These are phyloP conservation scores for Pichia nakasei DNA, from an alignment of 805 yeast species.

Conservation along the genomic window DNA sequence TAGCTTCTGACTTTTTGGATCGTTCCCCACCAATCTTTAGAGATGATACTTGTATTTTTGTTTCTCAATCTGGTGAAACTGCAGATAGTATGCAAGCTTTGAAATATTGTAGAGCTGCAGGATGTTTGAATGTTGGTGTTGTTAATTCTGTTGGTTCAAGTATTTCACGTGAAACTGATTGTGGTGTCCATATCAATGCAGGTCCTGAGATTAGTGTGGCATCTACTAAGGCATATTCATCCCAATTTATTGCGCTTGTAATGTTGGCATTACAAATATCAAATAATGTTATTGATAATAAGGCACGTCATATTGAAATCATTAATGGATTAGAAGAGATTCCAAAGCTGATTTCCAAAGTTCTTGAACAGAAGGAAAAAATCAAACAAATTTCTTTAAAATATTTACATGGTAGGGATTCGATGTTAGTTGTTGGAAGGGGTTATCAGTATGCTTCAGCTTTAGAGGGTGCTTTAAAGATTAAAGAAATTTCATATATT, in stretches of 20 bases:
- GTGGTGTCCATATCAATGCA: slow-evolving; percentile 99
- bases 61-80: slow-evolving; percentile 98
- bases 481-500: slow-evolving; percentile 97
- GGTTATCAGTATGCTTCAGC: slow-evolving; percentile 98
- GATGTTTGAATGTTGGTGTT: slow-evolving; percentile 95
- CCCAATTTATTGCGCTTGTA: slow-evolving; percentile 93
- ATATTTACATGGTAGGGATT: slow-evolving; percentile 71
- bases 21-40: slow-evolving; percentile 95
- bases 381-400: slow-evolving; percentile 69
- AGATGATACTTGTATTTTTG: slow-evolving; percentile 96
- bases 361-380: slow-evolving; percentile 60
- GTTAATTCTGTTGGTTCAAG: slow-evolving; percentile 97
- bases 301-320: slow-evolving; percentile 72
- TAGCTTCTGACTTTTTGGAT: slow-evolving; percentile 92
- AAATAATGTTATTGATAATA: slow-evolving; percentile 76
- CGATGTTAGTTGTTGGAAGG: slow-evolving; percentile 86
- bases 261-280: slow-evolving; percentile 95
- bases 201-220: slow-evolving; percentile 99
- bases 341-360: slow-evolving; percentile 77
- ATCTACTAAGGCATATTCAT: slow-evolving; percentile 96
- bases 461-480: slow-evolving; percentile 95
- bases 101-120: slow-evolving; percentile 92
- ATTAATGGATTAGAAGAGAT: slow-evolving; percentile 77
- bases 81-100: slow-evolving; percentile 95
- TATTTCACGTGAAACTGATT: slow-evolving; percentile 92